phyloP scores from a whole-genome alignment of 805 yeast species.

The Wickerhamiella dianesei region DNA sequence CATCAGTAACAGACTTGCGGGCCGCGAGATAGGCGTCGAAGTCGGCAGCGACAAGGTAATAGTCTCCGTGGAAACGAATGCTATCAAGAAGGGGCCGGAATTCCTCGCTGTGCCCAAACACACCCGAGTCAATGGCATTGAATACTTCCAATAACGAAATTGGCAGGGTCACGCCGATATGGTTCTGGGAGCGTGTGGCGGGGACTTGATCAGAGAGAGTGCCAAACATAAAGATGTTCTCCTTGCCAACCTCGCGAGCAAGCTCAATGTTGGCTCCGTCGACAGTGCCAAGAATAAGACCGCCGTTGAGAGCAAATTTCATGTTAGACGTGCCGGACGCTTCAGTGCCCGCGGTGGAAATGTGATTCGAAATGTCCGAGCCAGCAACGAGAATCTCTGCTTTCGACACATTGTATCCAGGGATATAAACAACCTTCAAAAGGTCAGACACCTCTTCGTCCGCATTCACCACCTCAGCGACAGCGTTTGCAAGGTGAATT shows the following conservation, averaged over 20 bases:
- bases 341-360: slow-evolving; percentile 94
- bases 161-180: slow-evolving; percentile 46
- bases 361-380: slow-evolving; percentile 81
- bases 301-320: slow-evolving; percentile 92
- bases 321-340: slow-evolving; percentile 93
- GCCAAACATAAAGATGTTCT: slow-evolving; percentile 83
- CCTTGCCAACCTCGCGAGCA: slow-evolving; percentile 87
- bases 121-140: slow-evolving; percentile 48
- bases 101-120: slow-evolving; percentile 52
- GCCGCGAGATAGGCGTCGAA: slow-evolving; percentile 78
- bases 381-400: slow-evolving; percentile 88
- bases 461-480: slow-evolving; percentile 63
- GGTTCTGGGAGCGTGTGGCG: slow-evolving; percentile 64
- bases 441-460: slow-evolving; percentile 63
- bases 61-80: slow-evolving; percentile 62
- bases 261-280: slow-evolving; percentile 96
- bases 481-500: slow-evolving; percentile 72
- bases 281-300: slow-evolving; percentile 85
- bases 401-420: slow-evolving; percentile 87
- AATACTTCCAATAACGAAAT: slow-evolving; percentile 50
- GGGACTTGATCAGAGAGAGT: slow-evolving; percentile 83
- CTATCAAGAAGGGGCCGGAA: slow-evolving; percentile 57
- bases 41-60: slow-evolving; percentile 78
- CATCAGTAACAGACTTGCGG: slow-evolving; percentile 60
- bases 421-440: slow-evolving; percentile 75